Evolutionary conservation across 2,329 filamentous ascomycete species (phyloP).

Genomic region (Dothideomycetes sp.): DNA sequence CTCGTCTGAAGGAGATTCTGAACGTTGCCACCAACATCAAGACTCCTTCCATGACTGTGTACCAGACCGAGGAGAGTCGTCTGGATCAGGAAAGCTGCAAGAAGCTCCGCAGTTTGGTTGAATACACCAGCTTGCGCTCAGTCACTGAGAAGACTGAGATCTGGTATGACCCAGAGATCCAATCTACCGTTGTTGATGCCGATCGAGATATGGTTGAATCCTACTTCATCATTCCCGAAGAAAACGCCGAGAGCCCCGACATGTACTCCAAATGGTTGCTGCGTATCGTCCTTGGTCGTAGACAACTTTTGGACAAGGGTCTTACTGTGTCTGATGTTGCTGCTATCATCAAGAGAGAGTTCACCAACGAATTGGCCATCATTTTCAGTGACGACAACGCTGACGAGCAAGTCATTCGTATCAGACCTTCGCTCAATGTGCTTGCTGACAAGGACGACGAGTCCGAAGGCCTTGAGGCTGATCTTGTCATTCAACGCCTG

Average conservation of each 20-base stretch:
- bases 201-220: conserved; percentile 94
- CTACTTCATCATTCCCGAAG: conserved; percentile 89
- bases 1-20: conserved; percentile 97
- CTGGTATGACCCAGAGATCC: conserved; percentile 90
- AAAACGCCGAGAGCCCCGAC: conserved; percentile 54
- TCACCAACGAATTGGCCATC: conserved; percentile 73
- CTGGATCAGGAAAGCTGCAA: conserved; percentile 73
- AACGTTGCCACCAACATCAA: conserved; percentile 98
- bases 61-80: conserved; percentile 54
- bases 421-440: conserved; percentile 43
- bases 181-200: conserved; percentile 73
- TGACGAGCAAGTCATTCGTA: conserved; percentile 86
- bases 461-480: conserved; percentile 71
- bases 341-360: conserved; percentile 78
- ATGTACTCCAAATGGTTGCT: conserved; percentile 88
- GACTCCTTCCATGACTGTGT: conserved; percentile 94
- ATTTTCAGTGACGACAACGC: conserved; percentile 98
- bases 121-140: conserved; percentile 87
- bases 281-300: conserved; percentile 83
- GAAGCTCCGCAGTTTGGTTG: conserved; percentile 75
- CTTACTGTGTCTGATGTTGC: conserved; percentile 88
- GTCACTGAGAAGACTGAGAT: conserved; percentile 91
- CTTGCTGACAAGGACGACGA: conserved; percentile 58
- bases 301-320: conserved; percentile 91
- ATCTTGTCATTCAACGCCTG: conserved; percentile 85